Conservation (phyloP, 2,329 filamentous ascomycete genomes). For the Aureobasidium sp. region DNA sequence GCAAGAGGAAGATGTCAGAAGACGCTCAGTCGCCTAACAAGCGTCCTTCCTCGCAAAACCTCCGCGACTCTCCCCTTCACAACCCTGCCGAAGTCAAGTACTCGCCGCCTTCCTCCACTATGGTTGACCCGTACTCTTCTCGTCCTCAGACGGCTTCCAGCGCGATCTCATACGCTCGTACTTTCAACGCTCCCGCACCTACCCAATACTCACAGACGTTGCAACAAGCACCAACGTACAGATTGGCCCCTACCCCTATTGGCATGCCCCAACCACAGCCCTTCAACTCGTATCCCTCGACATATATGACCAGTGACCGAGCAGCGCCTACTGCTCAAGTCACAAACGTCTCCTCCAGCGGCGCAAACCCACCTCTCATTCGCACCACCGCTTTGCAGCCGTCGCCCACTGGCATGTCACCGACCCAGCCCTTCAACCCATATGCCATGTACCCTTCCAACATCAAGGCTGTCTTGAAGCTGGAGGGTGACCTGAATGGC, state of each 20-base stretch:
- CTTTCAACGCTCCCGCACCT: conserved; percentile 30
- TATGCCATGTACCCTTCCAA: conserved; percentile 67
- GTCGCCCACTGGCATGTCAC: conserved; percentile 39
- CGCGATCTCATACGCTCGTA: conserved; percentile 23
- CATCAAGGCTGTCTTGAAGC: conserved; percentile 70
- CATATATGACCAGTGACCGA: conserved; percentile 36
- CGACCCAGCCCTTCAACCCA: conserved; percentile 54
- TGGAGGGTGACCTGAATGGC: conserved; percentile 71
- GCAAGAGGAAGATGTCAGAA: conserved; percentile 49
- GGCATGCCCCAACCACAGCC: conserved; percentile 13
- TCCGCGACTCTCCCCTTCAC: conserved; percentile 22
- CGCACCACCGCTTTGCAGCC: conserved; percentile 56
- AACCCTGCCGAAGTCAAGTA: conserved; percentile 13
- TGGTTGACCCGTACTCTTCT: conserved; percentile 13
- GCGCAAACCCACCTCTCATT: conserved; percentile 51
- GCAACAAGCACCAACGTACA: conserved; percentile 13
- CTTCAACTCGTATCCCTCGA: conserved; percentile 32
- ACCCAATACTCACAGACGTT: conserved; percentile 19
- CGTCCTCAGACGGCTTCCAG: conserved; percentile 14
- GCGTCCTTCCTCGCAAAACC: conserved; percentile 25
- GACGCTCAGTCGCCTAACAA: conserved; percentile 31
- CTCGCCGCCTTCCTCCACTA: conserved; percentile 14
- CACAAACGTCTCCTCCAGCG: conserved; percentile 31
- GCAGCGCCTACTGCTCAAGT: conserved; percentile 27
- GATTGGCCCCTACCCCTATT: conserved; percentile 6